Percentiles rank a stretch among this genome's conserved stretches.
These are phyloP conservation scores for Passalora sequoiae DNA, from an alignment of 2,329 filamentous ascomycete species.

Conservation along the genomic window DNA sequence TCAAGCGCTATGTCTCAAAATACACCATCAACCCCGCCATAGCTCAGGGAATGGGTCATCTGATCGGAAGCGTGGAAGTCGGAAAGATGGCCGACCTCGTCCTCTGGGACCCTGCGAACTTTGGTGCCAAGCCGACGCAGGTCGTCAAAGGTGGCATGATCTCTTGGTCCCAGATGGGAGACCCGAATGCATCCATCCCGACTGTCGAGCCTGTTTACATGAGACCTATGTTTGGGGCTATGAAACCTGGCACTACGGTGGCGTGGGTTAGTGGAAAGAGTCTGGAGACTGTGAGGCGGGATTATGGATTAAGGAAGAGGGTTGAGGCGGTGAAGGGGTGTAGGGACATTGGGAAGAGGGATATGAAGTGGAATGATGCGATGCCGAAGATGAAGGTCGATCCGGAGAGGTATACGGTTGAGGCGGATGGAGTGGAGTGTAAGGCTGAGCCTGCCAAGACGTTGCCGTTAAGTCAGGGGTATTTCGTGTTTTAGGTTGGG, in stretches of 20 bases:
- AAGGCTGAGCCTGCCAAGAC: slow-evolving; percentile 64
- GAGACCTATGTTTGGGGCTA: slow-evolving; percentile 77
- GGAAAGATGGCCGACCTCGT: slow-evolving; percentile 88
- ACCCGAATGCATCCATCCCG: slow-evolving; percentile 62
- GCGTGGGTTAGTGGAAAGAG: slow-evolving; percentile 77
- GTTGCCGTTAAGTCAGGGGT: slow-evolving; percentile 72
- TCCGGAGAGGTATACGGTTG: slow-evolving; percentile 80
- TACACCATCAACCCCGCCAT: slow-evolving; percentile 94
- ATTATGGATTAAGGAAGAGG: slow-evolving; percentile 71
- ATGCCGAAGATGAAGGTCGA: slow-evolving; percentile 89
- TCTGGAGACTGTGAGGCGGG: slow-evolving; percentile 58
- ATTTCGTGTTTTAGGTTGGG: slow-evolving; percentile 55
- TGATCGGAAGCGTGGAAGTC: slow-evolving; percentile 80
- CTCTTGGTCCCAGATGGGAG: slow-evolving; percentile 70
- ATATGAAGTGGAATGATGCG: slow-evolving; percentile 84
- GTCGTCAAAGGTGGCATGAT: slow-evolving; percentile 88
- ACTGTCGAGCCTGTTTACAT: slow-evolving; percentile 80
- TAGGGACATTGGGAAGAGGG: slow-evolving; percentile 67
- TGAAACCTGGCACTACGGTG: slow-evolving; percentile 58
- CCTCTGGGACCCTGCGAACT: slow-evolving; percentile 77
- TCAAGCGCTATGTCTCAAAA: slow-evolving; percentile 89
- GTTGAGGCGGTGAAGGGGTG: slow-evolving; percentile 75
- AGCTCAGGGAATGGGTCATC: slow-evolving; percentile 81
- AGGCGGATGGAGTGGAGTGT: slow-evolving; percentile 74
- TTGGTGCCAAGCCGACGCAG: slow-evolving; percentile 76